Evolutionary conservation across 2,329 filamentous ascomycete genomes (phyloP).

Genomic region (Neonectria sp.): DNA sequence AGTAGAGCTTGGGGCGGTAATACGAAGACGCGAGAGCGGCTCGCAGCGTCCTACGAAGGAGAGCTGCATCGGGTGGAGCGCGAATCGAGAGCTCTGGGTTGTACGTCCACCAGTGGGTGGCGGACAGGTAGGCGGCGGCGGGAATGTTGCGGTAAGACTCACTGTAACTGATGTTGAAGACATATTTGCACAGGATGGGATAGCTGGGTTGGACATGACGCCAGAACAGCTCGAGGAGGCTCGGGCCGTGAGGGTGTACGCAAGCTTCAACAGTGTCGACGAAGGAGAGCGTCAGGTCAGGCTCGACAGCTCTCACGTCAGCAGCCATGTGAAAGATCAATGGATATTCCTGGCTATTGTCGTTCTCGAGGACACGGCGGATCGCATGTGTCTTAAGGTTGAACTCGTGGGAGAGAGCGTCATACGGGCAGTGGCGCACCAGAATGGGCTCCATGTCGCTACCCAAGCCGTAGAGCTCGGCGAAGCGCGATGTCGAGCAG

Average conservation of each 20-base stretch:
- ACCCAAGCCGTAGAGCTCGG: slow-evolving; percentile 52
- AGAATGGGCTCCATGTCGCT: slow-evolving; percentile 54
- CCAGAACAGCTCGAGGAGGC: slow-evolving; percentile 75
- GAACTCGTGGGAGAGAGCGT: slow-evolving; percentile 55
- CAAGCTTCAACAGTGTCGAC: slow-evolving; percentile 68
- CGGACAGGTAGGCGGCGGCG: slow-evolving; percentile 68
- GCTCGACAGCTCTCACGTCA: slow-evolving; percentile 50
- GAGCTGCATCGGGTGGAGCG: slow-evolving; percentile 43
- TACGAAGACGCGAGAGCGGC: slow-evolving; percentile 48
- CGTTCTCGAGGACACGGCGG: slow-evolving; percentile 68
- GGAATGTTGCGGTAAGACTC: slow-evolving; percentile 67
- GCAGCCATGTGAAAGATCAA: slow-evolving; percentile 52
- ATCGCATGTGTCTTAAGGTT: slow-evolving; percentile 75
- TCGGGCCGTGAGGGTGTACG: slow-evolving; percentile 71
- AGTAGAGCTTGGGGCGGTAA: slow-evolving; percentile 49
- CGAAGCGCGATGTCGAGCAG: slow-evolving; percentile 45
- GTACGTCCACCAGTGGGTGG: slow-evolving; percentile 69
- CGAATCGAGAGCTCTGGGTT: slow-evolving; percentile 50
- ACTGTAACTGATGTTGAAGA: slow-evolving; percentile 67
- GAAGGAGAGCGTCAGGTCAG: slow-evolving; percentile 42
- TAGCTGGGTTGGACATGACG: slow-evolving; percentile 68
- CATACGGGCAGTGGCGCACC: slow-evolving; percentile 65
- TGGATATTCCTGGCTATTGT: slow-evolving; percentile 52
- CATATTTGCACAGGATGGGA: slow-evolving; percentile 68
- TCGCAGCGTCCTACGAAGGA: slow-evolving; percentile 45